These are phyloP conservation scores for Colletotrichum chlorophyti DNA, from an alignment of 2,329 filamentous ascomycete species.

Conservation along the genomic window DNA sequence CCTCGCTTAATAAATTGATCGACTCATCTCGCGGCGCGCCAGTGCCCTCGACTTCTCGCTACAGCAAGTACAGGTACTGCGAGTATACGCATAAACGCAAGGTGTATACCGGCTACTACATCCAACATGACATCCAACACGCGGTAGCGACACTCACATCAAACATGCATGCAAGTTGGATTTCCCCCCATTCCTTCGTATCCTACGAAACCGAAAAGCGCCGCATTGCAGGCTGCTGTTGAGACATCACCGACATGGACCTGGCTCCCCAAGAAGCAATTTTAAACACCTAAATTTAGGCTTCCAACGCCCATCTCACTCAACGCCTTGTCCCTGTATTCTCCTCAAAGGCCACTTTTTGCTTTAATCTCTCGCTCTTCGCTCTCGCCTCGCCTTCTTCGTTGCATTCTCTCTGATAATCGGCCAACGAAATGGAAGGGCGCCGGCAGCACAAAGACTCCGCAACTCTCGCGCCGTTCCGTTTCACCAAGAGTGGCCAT, in stretches of 20 bases:
- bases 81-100: too few relatives aligned
- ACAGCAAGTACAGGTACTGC: too few relatives aligned
- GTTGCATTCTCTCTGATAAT: neutral
- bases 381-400: slow-evolving; percentile 1
- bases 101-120: too few relatives aligned
- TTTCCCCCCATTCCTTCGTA: slow-evolving; percentile 8
- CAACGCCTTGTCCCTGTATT: neutral
- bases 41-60: neutral
- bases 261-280: slow-evolving; percentile 13
- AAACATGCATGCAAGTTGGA: slow-evolving; percentile 1
- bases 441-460: slow-evolving; percentile 20
- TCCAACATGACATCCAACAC: neutral
- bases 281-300: too few relatives aligned
- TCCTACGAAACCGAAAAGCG: neutral
- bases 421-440: slow-evolving; percentile 11
- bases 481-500: slow-evolving; percentile 20
- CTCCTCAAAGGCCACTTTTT: too few relatives aligned
- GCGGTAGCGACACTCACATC: neutral
- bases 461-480: slow-evolving; percentile 18
- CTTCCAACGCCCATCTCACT: neutral
- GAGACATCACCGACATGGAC: slow-evolving; percentile 9
- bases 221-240: neutral
- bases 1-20: neutral
- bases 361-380: too few relatives aligned
- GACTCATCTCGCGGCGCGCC: slow-evolving; percentile 1